phyloP scores from a whole-genome alignment of 2,329 filamentous ascomycete species.

The Exophiala xenobiotica region DNA sequence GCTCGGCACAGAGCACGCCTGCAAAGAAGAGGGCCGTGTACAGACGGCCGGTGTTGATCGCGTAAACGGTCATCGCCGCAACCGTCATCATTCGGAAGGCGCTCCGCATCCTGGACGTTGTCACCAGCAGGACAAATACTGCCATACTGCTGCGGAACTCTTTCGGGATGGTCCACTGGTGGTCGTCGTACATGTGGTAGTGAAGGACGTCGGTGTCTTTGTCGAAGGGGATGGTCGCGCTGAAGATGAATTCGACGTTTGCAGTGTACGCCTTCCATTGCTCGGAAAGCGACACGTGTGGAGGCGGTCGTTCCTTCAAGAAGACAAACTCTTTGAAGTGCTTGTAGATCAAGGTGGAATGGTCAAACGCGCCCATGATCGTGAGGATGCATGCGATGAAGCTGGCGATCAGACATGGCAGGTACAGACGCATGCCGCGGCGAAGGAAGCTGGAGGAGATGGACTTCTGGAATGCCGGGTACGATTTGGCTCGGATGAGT shows the following conservation, averaged over 20 bases:
- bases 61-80: conserved; percentile 2
- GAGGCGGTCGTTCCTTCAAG: conserved; percentile 32
- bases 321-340: conserved; percentile 8
- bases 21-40: conserved; percentile 20
- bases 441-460: conserved; percentile 45
- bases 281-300: conserved; percentile 38
- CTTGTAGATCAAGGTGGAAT: conserved; percentile 3
- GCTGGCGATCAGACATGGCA: conserved; percentile 42
- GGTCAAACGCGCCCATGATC: conserved; percentile 33
- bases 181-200: conserved; percentile 35
- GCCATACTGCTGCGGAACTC: conserved; percentile 45
- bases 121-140: conserved; percentile 15
- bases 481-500: conserved; percentile 38
- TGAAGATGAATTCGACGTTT: conserved; percentile 37
- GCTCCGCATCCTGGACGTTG: conserved; percentile 12
- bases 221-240: conserved; percentile 15
- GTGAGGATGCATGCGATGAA: conserved; percentile 41
- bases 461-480: conserved; percentile 39
- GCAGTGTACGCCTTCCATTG: conserved; percentile 34
- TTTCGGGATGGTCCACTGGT: conserved; percentile 48
- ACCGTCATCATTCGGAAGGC: conserved; percentile 2
- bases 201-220: conserved; percentile 9
- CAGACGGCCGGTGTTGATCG: not conserved
- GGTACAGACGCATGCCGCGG: conserved; percentile 43
- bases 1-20: conserved; percentile 17